Conservation (phyloP, 176 grass and related monocot species). For the Avena sativa region DNA sequence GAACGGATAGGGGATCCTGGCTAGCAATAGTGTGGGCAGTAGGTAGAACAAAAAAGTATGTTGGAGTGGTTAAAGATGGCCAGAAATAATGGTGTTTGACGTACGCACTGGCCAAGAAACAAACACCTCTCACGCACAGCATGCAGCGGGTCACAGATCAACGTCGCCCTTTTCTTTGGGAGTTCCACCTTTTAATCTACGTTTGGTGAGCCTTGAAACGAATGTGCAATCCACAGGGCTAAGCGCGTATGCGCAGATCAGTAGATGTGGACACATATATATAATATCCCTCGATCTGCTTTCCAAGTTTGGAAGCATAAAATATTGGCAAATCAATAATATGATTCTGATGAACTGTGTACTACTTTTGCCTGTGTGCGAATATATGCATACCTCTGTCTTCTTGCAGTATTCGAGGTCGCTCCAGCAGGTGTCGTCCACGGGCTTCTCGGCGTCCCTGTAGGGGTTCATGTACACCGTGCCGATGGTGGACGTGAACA, state of each 20-base stretch:
- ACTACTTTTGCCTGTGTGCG: not conserved
- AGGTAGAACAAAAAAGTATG: conserved; percentile 31
- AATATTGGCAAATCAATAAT: not conserved
- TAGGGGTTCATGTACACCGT: conserved; percentile 86
- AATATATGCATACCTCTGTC: conserved; percentile 51
- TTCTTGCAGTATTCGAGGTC: conserved; percentile 90
- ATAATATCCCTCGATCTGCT: too few species aligned
- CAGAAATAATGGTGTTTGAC: not conserved
- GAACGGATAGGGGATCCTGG: not conserved
- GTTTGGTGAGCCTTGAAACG: conserved; percentile 44
- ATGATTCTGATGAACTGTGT: not conserved
- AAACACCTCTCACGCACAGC: not conserved
- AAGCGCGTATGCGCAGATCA: not conserved
- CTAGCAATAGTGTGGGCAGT: not conserved
- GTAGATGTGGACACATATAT: not conserved
- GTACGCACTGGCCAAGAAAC: conserved; percentile 20
- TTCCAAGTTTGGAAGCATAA: not conserved
- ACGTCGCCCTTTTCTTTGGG: conserved; percentile 22
- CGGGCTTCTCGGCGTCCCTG: conserved; percentile 42
- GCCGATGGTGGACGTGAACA: conserved; percentile 88
- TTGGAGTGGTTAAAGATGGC: conserved; percentile 29
- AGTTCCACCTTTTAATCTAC: not conserved
- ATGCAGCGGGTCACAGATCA: conserved; percentile 28
- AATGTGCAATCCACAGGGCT: not conserved
- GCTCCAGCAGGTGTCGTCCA: conserved; percentile 86